Conservation (phyloP, 2,329 filamentous ascomycete genomes). For the Monilinia aucupariae region DNA sequence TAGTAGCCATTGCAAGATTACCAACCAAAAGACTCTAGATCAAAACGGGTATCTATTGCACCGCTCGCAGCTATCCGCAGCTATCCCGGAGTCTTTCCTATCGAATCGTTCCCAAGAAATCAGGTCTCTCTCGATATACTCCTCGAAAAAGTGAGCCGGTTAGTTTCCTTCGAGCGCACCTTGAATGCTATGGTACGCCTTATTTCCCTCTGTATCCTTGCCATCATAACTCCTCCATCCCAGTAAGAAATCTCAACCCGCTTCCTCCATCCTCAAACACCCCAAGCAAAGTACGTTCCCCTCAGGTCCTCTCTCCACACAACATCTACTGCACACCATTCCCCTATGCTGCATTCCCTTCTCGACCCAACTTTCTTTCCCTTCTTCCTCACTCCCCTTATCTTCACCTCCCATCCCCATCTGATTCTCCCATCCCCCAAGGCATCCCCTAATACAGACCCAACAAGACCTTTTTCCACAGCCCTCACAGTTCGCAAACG, state of each 20-base stretch:
- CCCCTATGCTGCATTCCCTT: slow-evolving; percentile 27
- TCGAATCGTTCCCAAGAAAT: not conserved
- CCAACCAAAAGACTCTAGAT: slow-evolving; percentile 8
- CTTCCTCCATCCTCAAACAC: slow-evolving; percentile 42
- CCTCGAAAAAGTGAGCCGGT: not conserved
- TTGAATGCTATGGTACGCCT: not conserved
- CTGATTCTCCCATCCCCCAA: slow-evolving; percentile 20
- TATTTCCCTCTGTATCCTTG: not conserved
- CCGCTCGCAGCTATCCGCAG: not conserved
- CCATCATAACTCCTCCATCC: not conserved
- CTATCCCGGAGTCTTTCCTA: not conserved
- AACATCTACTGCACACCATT: slow-evolving; percentile 62
- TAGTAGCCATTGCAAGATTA: not conserved
- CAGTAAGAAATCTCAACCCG: not conserved
- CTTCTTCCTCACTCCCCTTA: not conserved
- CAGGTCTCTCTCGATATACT: not conserved
- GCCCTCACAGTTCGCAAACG: slow-evolving; percentile 57
- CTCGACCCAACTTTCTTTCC: not conserved
- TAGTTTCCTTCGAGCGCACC: not conserved
- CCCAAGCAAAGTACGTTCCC: slow-evolving; percentile 63
- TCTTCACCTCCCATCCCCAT: slow-evolving; percentile 15
- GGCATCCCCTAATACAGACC: slow-evolving; percentile 62
- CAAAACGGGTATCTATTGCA: slow-evolving; percentile 8
- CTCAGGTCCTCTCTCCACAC: slow-evolving; percentile 57
- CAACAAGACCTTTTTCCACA: slow-evolving; percentile 61